These are phyloP conservation scores for Aspergillus avenaceus DNA, from an alignment of 495 filamentous ascomycete species.

Conservation along the genomic window DNA sequence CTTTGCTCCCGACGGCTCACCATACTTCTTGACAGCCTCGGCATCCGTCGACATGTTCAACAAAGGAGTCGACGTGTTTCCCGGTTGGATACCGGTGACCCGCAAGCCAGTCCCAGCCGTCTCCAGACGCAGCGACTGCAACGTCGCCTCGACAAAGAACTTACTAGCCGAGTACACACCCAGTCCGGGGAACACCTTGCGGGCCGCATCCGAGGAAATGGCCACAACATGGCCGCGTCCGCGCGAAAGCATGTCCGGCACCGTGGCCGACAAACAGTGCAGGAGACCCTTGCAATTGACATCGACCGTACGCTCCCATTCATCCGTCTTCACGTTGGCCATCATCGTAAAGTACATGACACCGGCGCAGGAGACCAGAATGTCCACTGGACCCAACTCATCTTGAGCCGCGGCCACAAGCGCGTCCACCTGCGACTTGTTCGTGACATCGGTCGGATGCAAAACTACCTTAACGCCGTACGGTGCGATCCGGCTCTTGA, in stretches of 20 bases:
- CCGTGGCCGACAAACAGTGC: conserved; percentile 54
- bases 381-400: conserved; percentile 59
- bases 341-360: conserved; percentile 78
- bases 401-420: conserved; percentile 49
- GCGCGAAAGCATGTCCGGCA: conserved; percentile 60
- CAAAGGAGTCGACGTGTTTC: conserved; percentile 61
- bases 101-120: conserved; percentile 60
- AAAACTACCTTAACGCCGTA: conserved; percentile 54
- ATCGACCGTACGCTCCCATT: conserved; percentile 68
- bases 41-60: conserved; percentile 61
- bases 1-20: conserved; percentile 60
- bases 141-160: conserved; percentile 69
- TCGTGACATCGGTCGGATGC: conserved; percentile 59
- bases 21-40: conserved; percentile 67
- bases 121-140: conserved; percentile 62
- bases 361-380: conserved; percentile 63
- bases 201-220: conserved; percentile 65
- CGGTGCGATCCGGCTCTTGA: conserved; percentile 46
- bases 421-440: conserved; percentile 48
- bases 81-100: conserved; percentile 63
- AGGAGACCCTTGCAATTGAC: conserved; percentile 70
- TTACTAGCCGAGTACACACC: conserved; percentile 71
- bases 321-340: conserved; percentile 57
- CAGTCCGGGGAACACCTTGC: conserved; percentile 67
- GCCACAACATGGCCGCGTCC: conserved; percentile 61